Evolutionary conservation across 2,329 filamentous ascomycete genomes (phyloP).

Genomic region (Pseudophaeomoniella oleicola): DNA sequence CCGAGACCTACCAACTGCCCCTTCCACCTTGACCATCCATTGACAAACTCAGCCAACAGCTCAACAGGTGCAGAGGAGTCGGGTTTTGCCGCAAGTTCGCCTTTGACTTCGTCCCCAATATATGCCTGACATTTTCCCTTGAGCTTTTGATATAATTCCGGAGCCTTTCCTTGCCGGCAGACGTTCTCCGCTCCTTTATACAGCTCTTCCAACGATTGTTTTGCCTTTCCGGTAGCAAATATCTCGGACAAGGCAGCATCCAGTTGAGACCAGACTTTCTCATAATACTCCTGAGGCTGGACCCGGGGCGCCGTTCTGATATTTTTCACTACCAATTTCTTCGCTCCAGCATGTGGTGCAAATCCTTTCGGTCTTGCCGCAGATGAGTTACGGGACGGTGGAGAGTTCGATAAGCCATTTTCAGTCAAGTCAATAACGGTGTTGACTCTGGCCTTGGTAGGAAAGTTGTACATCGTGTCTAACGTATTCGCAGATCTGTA

Average conservation of each 20-base stretch:
- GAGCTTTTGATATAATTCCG: constrained; percentile 52
- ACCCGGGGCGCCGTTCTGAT: constrained; percentile 50
- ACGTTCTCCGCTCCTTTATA: constrained; percentile 87
- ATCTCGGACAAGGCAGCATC: constrained; percentile 58
- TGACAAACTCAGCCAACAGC: constrained; percentile 44
- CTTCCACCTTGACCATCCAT: constrained; percentile 66
- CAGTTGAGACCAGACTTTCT: constrained; percentile 59
- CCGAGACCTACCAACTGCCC: constrained; percentile 49
- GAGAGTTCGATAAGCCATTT: neutral
- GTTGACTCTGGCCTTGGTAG: neutral
- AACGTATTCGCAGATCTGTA: neutral
- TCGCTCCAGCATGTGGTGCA: constrained; percentile 56
- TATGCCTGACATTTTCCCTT: constrained; percentile 52
- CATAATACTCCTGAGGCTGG: constrained; percentile 64
- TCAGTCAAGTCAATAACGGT: neutral
- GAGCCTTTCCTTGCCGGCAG: constrained; percentile 63
- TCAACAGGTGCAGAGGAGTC: constrained; percentile 45
- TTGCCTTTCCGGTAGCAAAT: constrained; percentile 49
- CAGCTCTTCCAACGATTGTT: constrained; percentile 70
- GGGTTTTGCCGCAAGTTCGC: constrained; percentile 41
- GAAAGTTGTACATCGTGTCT: neutral
- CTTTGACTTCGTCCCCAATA: constrained; percentile 40
- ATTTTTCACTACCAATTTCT: constrained; percentile 89
- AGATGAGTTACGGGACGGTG: neutral
- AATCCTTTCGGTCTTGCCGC: neutral